A percentile compares a stretch with the other conserved stretches of the same genome.
Conservation (phyloP, 208 protist genomes). For the Acanthamoeba sp. region DNA sequence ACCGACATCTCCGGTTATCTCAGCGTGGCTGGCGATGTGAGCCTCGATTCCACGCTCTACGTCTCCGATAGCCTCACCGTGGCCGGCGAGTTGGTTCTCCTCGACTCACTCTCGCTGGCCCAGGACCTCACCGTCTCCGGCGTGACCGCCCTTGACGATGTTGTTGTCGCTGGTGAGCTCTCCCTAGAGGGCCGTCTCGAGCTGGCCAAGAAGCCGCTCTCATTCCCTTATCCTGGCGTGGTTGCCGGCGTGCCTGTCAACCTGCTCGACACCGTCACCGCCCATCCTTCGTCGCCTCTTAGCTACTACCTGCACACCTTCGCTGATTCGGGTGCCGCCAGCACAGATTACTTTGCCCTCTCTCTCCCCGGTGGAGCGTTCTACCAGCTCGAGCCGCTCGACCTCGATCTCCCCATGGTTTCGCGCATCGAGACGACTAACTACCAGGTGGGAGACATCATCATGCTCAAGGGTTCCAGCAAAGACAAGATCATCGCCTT, state of each 20-base stretch:
- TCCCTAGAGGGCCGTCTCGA: not conserved
- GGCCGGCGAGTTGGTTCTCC: not conserved
- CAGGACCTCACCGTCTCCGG: slow-evolving; percentile 1
- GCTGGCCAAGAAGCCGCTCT: not conserved
- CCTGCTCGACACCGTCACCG: not conserved
- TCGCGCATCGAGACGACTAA: not conserved
- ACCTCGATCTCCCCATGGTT: slow-evolving; percentile 41
- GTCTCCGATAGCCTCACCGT: not conserved
- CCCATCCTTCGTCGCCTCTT: not conserved
- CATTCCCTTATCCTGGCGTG: slow-evolving; percentile 21
- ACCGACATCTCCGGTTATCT: too few species aligned
- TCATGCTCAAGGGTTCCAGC: slow-evolving; percentile 52
- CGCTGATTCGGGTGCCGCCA: not conserved
- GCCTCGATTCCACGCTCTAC: not conserved
- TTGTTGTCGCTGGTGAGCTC: not conserved
- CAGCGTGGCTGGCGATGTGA: not conserved
- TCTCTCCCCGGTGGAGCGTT: not conserved
- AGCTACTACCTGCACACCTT: not conserved
- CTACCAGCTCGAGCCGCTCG: slow-evolving; percentile 55
- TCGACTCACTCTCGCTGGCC: not conserved
- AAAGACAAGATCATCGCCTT: slow-evolving; percentile 56
- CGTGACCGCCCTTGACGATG: not conserved
- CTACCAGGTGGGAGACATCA: slow-evolving; percentile 62
- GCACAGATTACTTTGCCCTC: not conserved
- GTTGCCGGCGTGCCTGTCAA: not conserved